A percentile compares a stretch with the other conserved stretches of the same genome.
Evolutionary conservation across 495 filamentous ascomycete genomes (phyloP).

Genomic region (Aspergillus kassunensis): DNA sequence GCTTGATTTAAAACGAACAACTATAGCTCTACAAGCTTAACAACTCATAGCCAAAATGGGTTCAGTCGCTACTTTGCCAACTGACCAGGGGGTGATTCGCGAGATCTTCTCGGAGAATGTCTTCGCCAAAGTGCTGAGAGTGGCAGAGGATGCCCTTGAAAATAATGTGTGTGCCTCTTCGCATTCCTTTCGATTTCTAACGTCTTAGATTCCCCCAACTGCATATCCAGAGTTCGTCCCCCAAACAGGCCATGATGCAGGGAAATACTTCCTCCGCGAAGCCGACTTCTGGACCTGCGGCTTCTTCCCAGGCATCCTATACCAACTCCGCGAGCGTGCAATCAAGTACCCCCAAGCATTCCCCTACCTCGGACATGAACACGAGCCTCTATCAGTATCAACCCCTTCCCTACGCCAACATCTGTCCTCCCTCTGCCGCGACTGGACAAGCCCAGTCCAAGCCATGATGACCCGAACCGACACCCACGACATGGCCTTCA

Average conservation of each 20-base stretch:
- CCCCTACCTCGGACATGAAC: neutral
- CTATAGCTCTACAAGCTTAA: too few relatives aligned
- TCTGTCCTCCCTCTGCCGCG: slow-evolving; percentile 3
- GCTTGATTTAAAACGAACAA: too few relatives aligned
- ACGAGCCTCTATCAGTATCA: too few relatives aligned
- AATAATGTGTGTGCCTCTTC: neutral
- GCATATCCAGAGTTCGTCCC: slow-evolving; percentile 9
- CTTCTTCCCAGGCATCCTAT: slow-evolving; percentile 14
- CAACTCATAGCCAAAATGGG: too few relatives aligned
- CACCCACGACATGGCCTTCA: slow-evolving; percentile 42
- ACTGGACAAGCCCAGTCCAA: slow-evolving; percentile 4
- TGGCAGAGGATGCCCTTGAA: slow-evolving; percentile 1
- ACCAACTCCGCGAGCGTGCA: slow-evolving; percentile 5
- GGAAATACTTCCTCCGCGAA: slow-evolving; percentile 4
- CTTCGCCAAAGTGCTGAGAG: slow-evolving; percentile 1
- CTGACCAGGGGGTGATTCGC: neutral
- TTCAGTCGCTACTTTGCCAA: too few relatives aligned
- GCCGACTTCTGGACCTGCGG: slow-evolving; percentile 14
- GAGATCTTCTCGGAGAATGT: slow-evolving; percentile 5
- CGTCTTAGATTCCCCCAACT: neutral
- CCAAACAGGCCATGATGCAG: neutral
- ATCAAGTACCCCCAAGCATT: slow-evolving; percentile 7
- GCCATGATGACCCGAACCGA: slow-evolving; percentile 21
- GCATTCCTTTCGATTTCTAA: neutral
- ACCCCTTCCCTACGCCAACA: neutral